These are phyloP conservation scores for Herpetospermum pedunculosum DNA, from an alignment of 306 rosid species.

Conservation along the genomic window DNA sequence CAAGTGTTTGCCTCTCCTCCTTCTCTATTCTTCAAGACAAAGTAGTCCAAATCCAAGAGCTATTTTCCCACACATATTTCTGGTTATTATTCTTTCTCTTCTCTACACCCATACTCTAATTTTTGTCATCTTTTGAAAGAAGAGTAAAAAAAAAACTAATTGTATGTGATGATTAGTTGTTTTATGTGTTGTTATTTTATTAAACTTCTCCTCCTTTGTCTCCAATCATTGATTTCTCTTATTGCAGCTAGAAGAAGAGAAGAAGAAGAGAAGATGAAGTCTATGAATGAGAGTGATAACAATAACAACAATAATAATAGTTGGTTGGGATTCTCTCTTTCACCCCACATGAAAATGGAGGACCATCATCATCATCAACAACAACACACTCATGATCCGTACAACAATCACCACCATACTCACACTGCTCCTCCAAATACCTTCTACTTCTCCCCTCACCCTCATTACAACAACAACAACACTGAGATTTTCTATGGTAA, in stretches of 20 bases:
- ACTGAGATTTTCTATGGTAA: constrained; percentile 42
- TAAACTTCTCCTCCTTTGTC: too few species aligned
- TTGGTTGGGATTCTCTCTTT: constrained; percentile 96
- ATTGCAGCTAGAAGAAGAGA: background rate
- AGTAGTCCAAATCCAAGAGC: too few species aligned
- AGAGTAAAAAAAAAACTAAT: background rate
- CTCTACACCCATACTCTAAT: background rate
- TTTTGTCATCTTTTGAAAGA: background rate
- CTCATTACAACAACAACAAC: constrained; percentile 19
- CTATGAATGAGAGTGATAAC: constrained; percentile 39
- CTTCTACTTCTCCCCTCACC: constrained; percentile 18
- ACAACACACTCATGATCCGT: background rate
- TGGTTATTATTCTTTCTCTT: background rate
- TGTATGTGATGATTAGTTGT: background rate
- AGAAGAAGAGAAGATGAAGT: constrained; percentile 35
- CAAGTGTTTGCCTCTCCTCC: constrained; percentile 26
- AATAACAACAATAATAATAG: constrained; percentile 20
- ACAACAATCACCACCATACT: background rate
- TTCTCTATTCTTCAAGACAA: background rate
- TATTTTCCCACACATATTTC: background rate
- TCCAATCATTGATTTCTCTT: constrained; percentile 1
- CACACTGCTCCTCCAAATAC: background rate
- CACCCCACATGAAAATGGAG: constrained; percentile 90
- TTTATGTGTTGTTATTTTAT: background rate
- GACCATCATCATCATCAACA: too few species aligned